Base-by-base conservation (phyloP, 2,329 filamentous ascomycete species). In the Aspergillus proliferans region DNA sequence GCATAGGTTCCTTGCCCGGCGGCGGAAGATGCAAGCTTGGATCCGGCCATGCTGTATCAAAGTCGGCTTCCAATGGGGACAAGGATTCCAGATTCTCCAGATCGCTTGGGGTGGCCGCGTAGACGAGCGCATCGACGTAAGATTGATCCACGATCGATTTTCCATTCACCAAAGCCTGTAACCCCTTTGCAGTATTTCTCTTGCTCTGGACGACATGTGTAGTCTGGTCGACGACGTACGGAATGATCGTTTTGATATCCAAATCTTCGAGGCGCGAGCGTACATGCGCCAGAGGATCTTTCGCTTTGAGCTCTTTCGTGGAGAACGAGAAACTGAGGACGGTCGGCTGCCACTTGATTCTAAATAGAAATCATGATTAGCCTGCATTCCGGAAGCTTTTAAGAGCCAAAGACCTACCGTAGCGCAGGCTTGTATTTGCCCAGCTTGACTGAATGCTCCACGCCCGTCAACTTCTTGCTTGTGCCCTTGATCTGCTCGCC, bases 121-220 rank as follows among this genome's bases (percentile, higher is more conserved):
- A 73, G 1, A 83, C 75, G 1, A 97, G 71, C 0, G 86, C 85
- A 53, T 90, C 82, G 12, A 95, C 75, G 57, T 87, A 97, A 0
- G 79, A 74, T 33, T 80, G 77, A 3, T 82, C 82, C 9, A 97
- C 89, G 39, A 97, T 84, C 57, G 84, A 82, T 66, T 80, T 86
- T 12, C 82, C 89, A 59, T 90, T 87, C 34, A 96, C 84, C 8
- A 98, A 75, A 2, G 88, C 92, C 63, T 94, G 89, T 2, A 98
- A 76, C 0, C 88, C 88, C 56, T 89, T 90, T 0, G 91, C 81
- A 0, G 89, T 92, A 66, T 97, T 98, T 43, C 93, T 81, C 70
- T 95, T 96, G 66, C 84, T 87, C 6, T 88, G 84, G 30, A 97
- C 83, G 9, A 95, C 86, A 67, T 97, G 91, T 0, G 92, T 95